Base-by-base conservation (phyloP, 2,329 filamentous ascomycete species). In the Drechslerella coelobrocha region DNA sequence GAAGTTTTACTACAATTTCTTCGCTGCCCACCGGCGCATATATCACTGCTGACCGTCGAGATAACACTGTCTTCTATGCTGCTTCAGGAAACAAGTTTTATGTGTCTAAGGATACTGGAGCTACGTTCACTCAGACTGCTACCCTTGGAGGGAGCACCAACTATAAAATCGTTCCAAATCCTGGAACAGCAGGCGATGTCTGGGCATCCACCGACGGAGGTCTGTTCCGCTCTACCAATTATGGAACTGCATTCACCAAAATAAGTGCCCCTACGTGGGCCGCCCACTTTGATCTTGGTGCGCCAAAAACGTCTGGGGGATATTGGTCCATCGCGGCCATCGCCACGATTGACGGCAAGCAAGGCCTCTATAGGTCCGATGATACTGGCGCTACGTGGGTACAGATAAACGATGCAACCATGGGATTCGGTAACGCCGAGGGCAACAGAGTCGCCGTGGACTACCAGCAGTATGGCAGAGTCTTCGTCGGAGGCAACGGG, bases 161-260 rank as follows among this genome's bases (percentile, higher is more conserved):
- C 21, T 79, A 89, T 61, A 85, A 85, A 39, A 81, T 89, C 9
- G 84, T 83, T n/a, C 81, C 81, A 0, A 81, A 87, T 72, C 86
- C 86, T 0, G 80, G 82, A 7, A 80, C 80, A 9, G 84, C 85
- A 0, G 87, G 88, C n/a, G 84, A 86, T 50, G 81, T 90, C 50
- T 85, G 82, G 77, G 84, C 84, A 1, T 85, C 84, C 0, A 86
- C 84, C 0, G 80, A 86, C 61, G 78, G 74, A 0, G 85, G 85
- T 3, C 76, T 87, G 55, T 86, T 84, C 78, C 81, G 81, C 72
- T 84, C 82, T 8, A 82, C 80, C 4, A 77, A 86, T 75, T 84
- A 78, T 41, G 85, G 83, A 5, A 76, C 77, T 2, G 80, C 79
- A 0, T 86, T 85, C 73, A 78, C 79, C 0, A 76, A 79, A 23